Percentiles rank a stretch among this genome's conserved stretches.
phyloP scores from a whole-genome alignment of 176 grass and related monocot genomes.

The Carex scoparia region DNA sequence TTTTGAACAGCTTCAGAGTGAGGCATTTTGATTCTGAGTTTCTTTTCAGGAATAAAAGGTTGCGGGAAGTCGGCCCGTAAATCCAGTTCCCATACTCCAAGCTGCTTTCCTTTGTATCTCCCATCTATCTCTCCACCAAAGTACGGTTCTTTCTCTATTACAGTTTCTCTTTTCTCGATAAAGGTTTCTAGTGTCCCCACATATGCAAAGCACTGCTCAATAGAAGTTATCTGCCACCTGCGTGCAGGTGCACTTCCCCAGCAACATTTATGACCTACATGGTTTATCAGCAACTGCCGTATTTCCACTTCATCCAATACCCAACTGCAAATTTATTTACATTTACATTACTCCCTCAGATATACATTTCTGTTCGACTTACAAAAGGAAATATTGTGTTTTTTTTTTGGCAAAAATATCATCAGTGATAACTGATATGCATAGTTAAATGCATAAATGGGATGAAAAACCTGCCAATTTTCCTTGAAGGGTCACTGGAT shows the following conservation, averaged over 20 bases:
- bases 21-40: slow-evolving; percentile 71
- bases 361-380: not conserved
- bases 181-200: slow-evolving; percentile 92
- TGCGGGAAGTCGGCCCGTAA: slow-evolving; percentile 65
- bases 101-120: slow-evolving; percentile 33
- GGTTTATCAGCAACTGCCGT: slow-evolving; percentile 69
- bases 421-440: not conserved
- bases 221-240: slow-evolving; percentile 66
- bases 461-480: slow-evolving; percentile 39
- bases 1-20: slow-evolving; percentile 75
- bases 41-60: slow-evolving; percentile 74
- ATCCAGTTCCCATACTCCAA: slow-evolving; percentile 83
- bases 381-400: not conserved
- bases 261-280: slow-evolving; percentile 79
- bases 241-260: slow-evolving; percentile 81
- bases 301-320: slow-evolving; percentile 82
- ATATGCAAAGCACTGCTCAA: slow-evolving; percentile 72
- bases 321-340: slow-evolving; percentile 36
- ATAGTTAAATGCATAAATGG: not conserved
- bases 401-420: not conserved
- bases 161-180: slow-evolving; percentile 62
- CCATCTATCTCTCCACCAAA: slow-evolving; percentile 65
- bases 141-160: slow-evolving; percentile 45
- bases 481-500: slow-evolving; percentile 31
- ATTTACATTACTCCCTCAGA: not conserved